Evolutionary conservation across 2,329 filamentous ascomycete genomes (phyloP).

Genomic region (Cryphonectria nitschkei): DNA sequence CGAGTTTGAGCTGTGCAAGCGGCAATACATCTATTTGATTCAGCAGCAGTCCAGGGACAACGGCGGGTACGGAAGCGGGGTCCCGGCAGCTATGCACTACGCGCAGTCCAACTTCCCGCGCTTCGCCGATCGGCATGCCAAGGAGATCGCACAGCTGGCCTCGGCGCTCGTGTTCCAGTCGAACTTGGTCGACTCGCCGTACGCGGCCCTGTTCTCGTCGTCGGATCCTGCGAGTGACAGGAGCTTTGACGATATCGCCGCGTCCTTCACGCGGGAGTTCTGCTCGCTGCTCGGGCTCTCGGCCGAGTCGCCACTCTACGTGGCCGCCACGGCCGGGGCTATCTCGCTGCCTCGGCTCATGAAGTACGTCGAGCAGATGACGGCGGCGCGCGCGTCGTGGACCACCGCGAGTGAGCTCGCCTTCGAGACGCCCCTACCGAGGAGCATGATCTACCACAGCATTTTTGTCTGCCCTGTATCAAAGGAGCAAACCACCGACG

Average conservation of each 20-base stretch:
- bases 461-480: conserved; percentile 98
- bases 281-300: conserved; percentile 89
- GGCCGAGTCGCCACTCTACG: conserved; percentile 89
- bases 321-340: conserved; percentile 88
- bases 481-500: conserved; percentile 92
- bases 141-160: conserved; percentile 80
- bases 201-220: conserved; percentile 71
- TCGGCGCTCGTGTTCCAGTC: conserved; percentile 79
- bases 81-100: conserved; percentile 72
- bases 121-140: conserved; percentile 75
- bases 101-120: conserved; percentile 72
- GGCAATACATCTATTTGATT: conserved; percentile 91
- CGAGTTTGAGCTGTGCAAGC: conserved; percentile 89
- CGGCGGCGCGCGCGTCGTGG: conserved; percentile 91
- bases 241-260: conserved; percentile 80
- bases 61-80: conserved; percentile 61
- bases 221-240: conserved; percentile 44
- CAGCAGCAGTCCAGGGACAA: conserved; percentile 49
- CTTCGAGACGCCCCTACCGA: conserved; percentile 68
- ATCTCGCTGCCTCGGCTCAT: conserved; percentile 88
- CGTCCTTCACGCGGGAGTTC: conserved; percentile 92
- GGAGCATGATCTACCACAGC: conserved; percentile 77
- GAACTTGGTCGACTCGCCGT: conserved; percentile 78
- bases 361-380: conserved; percentile 87
- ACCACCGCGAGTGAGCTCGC: conserved; percentile 89